Evolutionary conservation across 179 eudicot species (phyloP).

Genomic region (Pouteria campechiana): DNA sequence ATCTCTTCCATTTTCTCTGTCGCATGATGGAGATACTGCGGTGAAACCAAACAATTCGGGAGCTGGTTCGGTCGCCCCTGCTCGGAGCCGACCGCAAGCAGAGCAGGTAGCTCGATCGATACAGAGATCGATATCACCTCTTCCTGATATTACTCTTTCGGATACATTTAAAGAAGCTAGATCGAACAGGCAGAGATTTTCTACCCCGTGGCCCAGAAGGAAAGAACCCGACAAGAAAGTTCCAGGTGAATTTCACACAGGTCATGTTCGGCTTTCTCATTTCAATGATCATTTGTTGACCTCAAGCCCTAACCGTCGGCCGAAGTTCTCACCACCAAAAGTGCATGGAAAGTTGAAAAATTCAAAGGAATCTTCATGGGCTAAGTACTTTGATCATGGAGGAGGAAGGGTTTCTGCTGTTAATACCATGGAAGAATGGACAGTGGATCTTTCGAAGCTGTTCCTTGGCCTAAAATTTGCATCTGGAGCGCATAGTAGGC

Average conservation of each 20-base stretch:
- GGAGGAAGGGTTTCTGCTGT: slow-evolving; percentile 69
- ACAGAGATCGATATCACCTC: slow-evolving; percentile 58
- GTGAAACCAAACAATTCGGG: slow-evolving; percentile 30
- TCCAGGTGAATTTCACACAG: slow-evolving; percentile 17
- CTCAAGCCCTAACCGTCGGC: slow-evolving; percentile 34
- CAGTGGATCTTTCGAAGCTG: slow-evolving; percentile 68
- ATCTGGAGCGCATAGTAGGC: slow-evolving; percentile 80
- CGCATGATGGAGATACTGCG: slow-evolving; percentile 8
- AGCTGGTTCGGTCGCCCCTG: slow-evolving; percentile 8
- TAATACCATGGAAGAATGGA: slow-evolving; percentile 57
- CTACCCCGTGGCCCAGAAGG: slow-evolving; percentile 52
- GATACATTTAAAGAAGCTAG: slow-evolving; percentile 65
- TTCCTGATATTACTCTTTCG: slow-evolving; percentile 27
- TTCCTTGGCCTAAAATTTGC: slow-evolving; percentile 75
- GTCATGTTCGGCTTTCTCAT: too few relatives aligned
- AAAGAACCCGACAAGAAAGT: slow-evolving; percentile 33
- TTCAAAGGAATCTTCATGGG: slow-evolving; percentile 55
- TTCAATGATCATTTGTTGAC: too few relatives aligned
- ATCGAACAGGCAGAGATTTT: slow-evolving; percentile 37
- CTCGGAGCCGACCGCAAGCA: slow-evolving; percentile 31
- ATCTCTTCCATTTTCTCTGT: slow-evolving; percentile 23
- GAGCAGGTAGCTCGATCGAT: too few relatives aligned
- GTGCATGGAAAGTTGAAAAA: slow-evolving; percentile 24
- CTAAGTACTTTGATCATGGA: slow-evolving; percentile 64
- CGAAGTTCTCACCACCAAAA: slow-evolving; percentile 32